phyloP scores from a whole-genome alignment of 2,329 filamentous ascomycete species.

The Botrytis byssoidea region DNA sequence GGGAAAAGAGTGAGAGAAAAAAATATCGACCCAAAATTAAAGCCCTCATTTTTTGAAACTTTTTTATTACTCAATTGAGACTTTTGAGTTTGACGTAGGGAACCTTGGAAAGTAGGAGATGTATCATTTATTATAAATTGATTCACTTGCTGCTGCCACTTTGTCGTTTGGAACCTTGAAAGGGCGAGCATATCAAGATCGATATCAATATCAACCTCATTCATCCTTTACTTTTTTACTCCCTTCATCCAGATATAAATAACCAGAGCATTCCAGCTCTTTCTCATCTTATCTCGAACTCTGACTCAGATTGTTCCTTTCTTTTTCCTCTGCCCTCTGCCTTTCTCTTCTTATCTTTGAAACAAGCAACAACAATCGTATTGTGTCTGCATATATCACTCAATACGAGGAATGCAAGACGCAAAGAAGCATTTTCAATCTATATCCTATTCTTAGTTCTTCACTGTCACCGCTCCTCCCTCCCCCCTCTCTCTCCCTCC shows the following conservation, averaged over 20 bases:
- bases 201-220: not conserved
- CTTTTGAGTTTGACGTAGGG: constrained; percentile 1
- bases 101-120: not conserved
- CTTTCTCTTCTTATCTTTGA: constrained; percentile 1
- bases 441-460: not conserved
- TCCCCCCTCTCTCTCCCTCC: not conserved
- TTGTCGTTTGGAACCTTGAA: not conserved
- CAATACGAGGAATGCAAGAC: constrained; percentile 6
- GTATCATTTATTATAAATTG: constrained; percentile 13
- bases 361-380: constrained; percentile 9
- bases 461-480: not conserved
- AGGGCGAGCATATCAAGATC: constrained; percentile 3
- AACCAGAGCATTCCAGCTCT: not conserved
- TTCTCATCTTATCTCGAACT: not conserved
- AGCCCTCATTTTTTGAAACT: constrained; percentile 3
- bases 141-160: not conserved
- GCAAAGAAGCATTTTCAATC: not conserved
- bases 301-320: not conserved
- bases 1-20: not conserved
- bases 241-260: not conserved
- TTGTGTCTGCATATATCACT: constrained; percentile 9
- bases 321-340: not conserved
- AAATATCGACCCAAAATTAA: not conserved
- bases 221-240: not conserved
- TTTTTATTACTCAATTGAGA: constrained; percentile 6